Base-by-base conservation (phyloP, 1,139 yeast species). In the Hyphopichia fennica region DNA sequence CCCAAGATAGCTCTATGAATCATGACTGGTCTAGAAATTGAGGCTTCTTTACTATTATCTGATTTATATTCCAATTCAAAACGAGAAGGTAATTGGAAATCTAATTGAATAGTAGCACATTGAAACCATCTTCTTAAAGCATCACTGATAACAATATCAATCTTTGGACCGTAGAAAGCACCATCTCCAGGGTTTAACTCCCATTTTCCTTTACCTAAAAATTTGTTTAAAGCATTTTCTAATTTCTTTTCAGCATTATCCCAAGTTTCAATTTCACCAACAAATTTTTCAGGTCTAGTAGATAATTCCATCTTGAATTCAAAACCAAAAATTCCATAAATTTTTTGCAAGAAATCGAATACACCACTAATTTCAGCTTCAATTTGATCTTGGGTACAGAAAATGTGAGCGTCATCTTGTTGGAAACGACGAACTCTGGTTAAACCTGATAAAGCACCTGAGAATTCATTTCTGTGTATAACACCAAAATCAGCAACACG, bases 161-260 rank as follows among this genome's bases (percentile, higher is more conserved):
- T 93, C 79, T 93, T 93, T 57, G 99, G 99, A 46, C 99, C 99
- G 67, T 93, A 93, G 75, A 93, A 93, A 34, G 99, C 99, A 65
- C 99, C 99, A 63, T 93, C 98, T 58, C 96, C 97, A 45, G 89
- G 91, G 69, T 91, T 89, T 54, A 91, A 68, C 59, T 84, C 87
- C 98, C 98, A 93, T 45, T 81, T 75, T 50, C 88, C 90, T 50
- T 87, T 82, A 74, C 90, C 90, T 54, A 69, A 59, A 57, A 72
- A 73, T 45, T 74, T 73, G 63, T 86, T 78, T 57, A 90, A 76
- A 35, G 96, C 95, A 45, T 72, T 66, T 57, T 81, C 87, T 59
- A 93, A 79, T 60, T 82, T 86, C 43, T 67, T 57, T 67, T 93
- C 99, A 23, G 99, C 99, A 44, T 69, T 69, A 60, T 88, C 78